Evolutionary conservation across 257 asterid genomes (phyloP).

Genomic region (Nicotiana knightiana): DNA sequence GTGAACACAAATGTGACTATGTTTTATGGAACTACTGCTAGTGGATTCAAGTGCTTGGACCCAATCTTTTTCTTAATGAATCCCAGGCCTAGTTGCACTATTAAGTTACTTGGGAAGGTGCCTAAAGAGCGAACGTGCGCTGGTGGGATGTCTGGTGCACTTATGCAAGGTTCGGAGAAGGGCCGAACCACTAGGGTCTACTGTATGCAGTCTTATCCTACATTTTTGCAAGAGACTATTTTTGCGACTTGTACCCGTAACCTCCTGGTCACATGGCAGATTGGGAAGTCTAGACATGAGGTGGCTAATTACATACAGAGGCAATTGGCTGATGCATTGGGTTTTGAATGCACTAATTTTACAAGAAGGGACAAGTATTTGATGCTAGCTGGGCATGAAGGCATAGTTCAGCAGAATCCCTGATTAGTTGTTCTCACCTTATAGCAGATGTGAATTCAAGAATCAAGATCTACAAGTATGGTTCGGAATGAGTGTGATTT

Average conservation of each 20-base stretch:
- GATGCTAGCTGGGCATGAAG: slow-evolving; percentile 94
- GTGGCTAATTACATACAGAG: slow-evolving; percentile 84
- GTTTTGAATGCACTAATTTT: slow-evolving; percentile 71
- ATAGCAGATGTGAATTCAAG: too few relatives aligned
- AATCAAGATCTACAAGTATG: too few relatives aligned
- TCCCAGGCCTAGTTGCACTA: slow-evolving; percentile 50
- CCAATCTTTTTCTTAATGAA: slow-evolving; percentile 85
- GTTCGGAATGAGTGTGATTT: too few relatives aligned
- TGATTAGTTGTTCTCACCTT: too few relatives aligned
- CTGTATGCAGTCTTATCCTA: too few relatives aligned
- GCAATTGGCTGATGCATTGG: slow-evolving; percentile 58
- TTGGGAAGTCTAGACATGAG: slow-evolving; percentile 49
- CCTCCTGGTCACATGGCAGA: too few relatives aligned
- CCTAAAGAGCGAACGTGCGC: slow-evolving; percentile 57
- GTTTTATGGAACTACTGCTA: slow-evolving; percentile 93
- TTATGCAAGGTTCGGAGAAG: too few relatives aligned
- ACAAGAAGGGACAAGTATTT: slow-evolving; percentile 91
- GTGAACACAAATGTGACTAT: slow-evolving; percentile 53
- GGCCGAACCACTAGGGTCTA: too few relatives aligned
- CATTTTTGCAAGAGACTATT: too few relatives aligned
- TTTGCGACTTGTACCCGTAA: too few relatives aligned
- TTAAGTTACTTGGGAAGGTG: slow-evolving; percentile 49
- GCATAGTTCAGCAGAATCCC: slow-evolving; percentile 31
- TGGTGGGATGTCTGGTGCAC: slow-evolving; percentile 21
- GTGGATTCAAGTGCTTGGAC: slow-evolving; percentile 85